Conservation (phyloP, 2,329 filamentous ascomycete species). For the Pseudogymnoascus sp. region DNA sequence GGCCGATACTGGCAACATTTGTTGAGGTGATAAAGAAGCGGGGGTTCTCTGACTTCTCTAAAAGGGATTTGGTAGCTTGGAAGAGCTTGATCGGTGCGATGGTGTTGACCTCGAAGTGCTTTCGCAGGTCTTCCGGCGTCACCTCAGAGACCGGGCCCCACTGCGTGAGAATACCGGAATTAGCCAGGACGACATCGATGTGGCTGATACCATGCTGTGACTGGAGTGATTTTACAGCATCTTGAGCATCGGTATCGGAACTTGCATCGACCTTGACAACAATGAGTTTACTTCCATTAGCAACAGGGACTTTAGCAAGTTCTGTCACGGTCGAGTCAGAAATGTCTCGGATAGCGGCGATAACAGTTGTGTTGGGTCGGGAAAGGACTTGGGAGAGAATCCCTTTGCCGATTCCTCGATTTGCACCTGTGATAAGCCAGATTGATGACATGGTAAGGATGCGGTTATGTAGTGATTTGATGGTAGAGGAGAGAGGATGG, state of each 20-base stretch:
- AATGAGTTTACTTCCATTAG: constrained; percentile 30
- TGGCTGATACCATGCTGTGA: constrained; percentile 31
- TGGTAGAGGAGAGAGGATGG: no score
- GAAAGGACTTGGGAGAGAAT: constrained; percentile 30
- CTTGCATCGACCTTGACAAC: constrained; percentile 37
- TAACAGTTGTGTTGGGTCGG: constrained; percentile 32
- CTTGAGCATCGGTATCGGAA: constrained; percentile 28
- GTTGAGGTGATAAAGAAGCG: constrained; percentile 34
- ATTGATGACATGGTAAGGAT: no score
- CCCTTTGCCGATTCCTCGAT: constrained; percentile 28
- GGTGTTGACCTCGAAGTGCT: constrained; percentile 38
- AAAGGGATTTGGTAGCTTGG: constrained; percentile 36
- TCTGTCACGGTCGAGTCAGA: constrained; percentile 20
- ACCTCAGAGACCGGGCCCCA: constrained; percentile 28
- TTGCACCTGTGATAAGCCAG: no score
- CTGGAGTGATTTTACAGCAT: constrained; percentile 29
- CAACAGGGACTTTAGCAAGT: constrained; percentile 22
- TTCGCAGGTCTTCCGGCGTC: constrained; percentile 31
- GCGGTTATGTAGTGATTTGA: no score
- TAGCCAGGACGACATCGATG: constrained; percentile 46
- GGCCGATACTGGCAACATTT: constrained; percentile 22
- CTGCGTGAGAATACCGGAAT: constrained; percentile 37
- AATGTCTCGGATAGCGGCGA: constrained; percentile 33
- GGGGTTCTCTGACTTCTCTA: constrained; percentile 29
- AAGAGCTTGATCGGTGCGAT: constrained; percentile 37